Evolutionary conservation across 257 asterid genomes (phyloP), one percentile per base, ranked within the genome.

Genomic region (Petunia axillaris): DNA sequence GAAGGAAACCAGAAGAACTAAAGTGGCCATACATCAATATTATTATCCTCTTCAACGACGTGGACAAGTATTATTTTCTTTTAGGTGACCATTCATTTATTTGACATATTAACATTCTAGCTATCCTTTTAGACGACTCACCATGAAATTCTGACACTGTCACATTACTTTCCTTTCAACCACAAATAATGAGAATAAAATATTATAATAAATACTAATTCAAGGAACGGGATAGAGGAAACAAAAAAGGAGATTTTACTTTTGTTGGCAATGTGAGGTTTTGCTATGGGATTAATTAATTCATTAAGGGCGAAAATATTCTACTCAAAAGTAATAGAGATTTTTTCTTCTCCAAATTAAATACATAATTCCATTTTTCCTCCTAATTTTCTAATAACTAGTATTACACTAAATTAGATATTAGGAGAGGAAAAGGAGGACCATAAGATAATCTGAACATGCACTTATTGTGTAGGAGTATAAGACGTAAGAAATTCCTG

Each of bases 21-120:
- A 16, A 68, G 57, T 43, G 46, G 15, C 39, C 55, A 68, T 4
- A n/a, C 8, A 68, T 43, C 8, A 44, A 44, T 52, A 0, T 10
- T 15, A 15, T 10, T 10, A 52, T 52, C 57, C 15, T 10, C 57
- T 39, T 65, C 36, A 2, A 13, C 36, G 40, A 65, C 15, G 40
- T 65, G 37, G 75, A 41, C 75, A 40, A 66, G 75, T 41, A 41
- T 7, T 37, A 25, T 25, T 25, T 25, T 25, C 25, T 25, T 25
- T 25, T 25, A 64, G 14, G 41, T 66, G 54, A 6, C 54, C 75
- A 41, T 41, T 66, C 75, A 66, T 66, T 66, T 66, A 66, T 53
- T 41, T 65, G 6, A 65, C 40, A 52, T 10, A 65, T 65, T 40
- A 2, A 40, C 52, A 1, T 59, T 66, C 75, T 66, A 66, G 75